These are phyloP conservation scores for Sphagnum contortum DNA, from an alignment of 225 moss, liverwort and hornwort genomes.

Conservation along the genomic window DNA sequence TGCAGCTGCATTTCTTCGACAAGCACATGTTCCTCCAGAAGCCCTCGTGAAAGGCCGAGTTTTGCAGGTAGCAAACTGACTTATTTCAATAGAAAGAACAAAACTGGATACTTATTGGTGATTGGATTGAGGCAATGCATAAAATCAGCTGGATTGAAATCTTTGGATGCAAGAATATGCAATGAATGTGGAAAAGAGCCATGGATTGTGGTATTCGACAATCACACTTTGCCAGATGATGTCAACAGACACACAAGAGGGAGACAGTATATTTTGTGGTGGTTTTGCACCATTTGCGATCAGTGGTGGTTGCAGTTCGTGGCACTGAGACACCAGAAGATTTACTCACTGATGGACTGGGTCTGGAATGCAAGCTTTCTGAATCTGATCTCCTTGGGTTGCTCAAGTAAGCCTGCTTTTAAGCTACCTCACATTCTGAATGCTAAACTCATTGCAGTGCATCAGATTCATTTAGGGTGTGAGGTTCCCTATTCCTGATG, in stretches of 20 bases:
- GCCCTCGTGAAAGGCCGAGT: slow-evolving; percentile 70
- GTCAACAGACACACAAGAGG: slow-evolving; percentile 41
- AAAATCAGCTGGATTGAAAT: too few relatives aligned
- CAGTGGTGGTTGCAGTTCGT: slow-evolving; percentile 63
- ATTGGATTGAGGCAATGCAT: too few relatives aligned
- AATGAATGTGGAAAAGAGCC: background rate
- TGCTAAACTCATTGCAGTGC: background rate
- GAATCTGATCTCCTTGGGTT: slow-evolving; percentile 67
- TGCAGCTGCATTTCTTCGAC: slow-evolving; percentile 65
- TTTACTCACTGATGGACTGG: slow-evolving; percentile 75
- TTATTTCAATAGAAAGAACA: too few relatives aligned
- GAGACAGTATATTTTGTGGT: slow-evolving; percentile 84
- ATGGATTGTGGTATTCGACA: background rate
- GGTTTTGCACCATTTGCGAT: slow-evolving; percentile 40
- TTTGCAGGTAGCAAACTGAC: slow-evolving; percentile 33
- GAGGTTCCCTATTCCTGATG: too few relatives aligned
- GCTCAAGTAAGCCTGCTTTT: slow-evolving; percentile 40
- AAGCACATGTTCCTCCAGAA: slow-evolving; percentile 47
- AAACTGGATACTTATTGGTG: too few relatives aligned
- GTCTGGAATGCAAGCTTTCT: slow-evolving; percentile 50
- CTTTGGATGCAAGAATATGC: background rate
- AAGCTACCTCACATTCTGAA: background rate
- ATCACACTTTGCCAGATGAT: too few relatives aligned
- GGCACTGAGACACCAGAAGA: slow-evolving; percentile 92
- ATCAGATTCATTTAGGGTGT: background rate